Evolutionary conservation across 2,329 filamentous ascomycete species (phyloP).

Genomic region (Trichoderma atrobrunneum): DNA sequence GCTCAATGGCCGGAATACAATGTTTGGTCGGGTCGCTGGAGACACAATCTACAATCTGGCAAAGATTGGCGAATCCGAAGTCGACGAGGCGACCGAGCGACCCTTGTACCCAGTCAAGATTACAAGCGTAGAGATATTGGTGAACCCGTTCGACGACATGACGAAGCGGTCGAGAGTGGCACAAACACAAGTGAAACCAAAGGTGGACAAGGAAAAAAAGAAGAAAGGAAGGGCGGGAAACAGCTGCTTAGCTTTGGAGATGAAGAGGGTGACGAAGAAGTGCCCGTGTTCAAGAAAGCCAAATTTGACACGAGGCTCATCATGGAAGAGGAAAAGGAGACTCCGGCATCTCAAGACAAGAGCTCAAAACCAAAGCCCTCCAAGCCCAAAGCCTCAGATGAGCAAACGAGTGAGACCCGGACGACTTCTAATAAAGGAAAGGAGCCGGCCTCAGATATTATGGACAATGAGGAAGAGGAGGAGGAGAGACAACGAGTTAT

Average conservation of each 20-base stretch:
- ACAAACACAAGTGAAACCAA: slow-evolving; percentile 39
- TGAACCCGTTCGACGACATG: slow-evolving; percentile 83
- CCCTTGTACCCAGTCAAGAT: slow-evolving; percentile 85
- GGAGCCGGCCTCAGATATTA: background rate
- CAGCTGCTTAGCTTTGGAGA: slow-evolving; percentile 76
- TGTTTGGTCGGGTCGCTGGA: slow-evolving; percentile 88
- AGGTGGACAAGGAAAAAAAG: slow-evolving; percentile 53
- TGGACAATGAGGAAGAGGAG: background rate
- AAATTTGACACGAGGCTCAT: slow-evolving; percentile 79
- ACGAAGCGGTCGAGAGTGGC: slow-evolving; percentile 62
- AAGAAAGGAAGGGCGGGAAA: slow-evolving; percentile 72
- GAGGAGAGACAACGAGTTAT: background rate
- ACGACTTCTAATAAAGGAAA: background rate
- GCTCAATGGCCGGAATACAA: slow-evolving; percentile 82
- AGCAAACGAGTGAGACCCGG: background rate
- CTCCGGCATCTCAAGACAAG: slow-evolving; percentile 28
- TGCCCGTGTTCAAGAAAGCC: slow-evolving; percentile 66
- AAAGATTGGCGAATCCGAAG: slow-evolving; percentile 86
- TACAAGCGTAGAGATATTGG: slow-evolving; percentile 67
- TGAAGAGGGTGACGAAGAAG: slow-evolving; percentile 55
- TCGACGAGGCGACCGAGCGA: slow-evolving; percentile 73
- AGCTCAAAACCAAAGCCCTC: slow-evolving; percentile 32
- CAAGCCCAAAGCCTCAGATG: slow-evolving; percentile 29
- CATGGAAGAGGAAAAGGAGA: slow-evolving; percentile 45
- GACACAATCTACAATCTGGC: slow-evolving; percentile 95